Evolutionary conservation across 345 rosid genomes (phyloP), one percentile per base, ranked within the genome.

Genomic region (Dipteronia sinensis): DNA sequence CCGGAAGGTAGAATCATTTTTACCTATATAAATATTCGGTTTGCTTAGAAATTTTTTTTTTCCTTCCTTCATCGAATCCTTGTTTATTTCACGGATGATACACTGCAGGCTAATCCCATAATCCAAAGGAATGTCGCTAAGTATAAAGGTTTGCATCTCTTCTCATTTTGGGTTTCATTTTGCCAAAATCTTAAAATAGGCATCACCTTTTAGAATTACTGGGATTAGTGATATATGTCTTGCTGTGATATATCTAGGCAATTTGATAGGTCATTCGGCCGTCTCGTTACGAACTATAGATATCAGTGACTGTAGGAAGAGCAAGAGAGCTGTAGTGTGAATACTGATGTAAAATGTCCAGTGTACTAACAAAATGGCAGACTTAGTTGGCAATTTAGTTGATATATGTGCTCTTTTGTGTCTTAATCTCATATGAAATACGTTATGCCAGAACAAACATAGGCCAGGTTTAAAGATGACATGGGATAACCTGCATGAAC

Each of bases 101-200:
- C 19, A 44, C 80, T 90, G 78, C 93, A 95, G 99, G 96, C 86
- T 7, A 96, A 96, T 81, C 94, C 94, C 6, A 55, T 84, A 55
- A 88, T 96, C 77, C 89, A 87, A 79, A 89, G 88, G 82, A 88
- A 87, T 80, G 73, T 96, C 67, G 86, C 86, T 65, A 85, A 85
- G 78, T 84, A 78, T 78, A 73, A 83, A 91, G 99, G 99, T 90
- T 76, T 74, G 80, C 17, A 61, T 58, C 62, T 68, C 75, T 58
- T 55, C 49, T 42, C 11, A 42, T 42, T 67, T 3, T 23, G 1
- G 1, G 42, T 44, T 73, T 44, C 19, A 27, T 11, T 49, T 51
- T 31, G 7, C 23, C 20, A 17, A 65, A 31, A 46, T 17, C 58
- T 11, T 56, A 67, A 46, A 20, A 10, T 31, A 31, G n/a, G 17